These are phyloP conservation scores for Drosera spatulata DNA, from an alignment of 179 eudicot species.

Conservation along the genomic window DNA sequence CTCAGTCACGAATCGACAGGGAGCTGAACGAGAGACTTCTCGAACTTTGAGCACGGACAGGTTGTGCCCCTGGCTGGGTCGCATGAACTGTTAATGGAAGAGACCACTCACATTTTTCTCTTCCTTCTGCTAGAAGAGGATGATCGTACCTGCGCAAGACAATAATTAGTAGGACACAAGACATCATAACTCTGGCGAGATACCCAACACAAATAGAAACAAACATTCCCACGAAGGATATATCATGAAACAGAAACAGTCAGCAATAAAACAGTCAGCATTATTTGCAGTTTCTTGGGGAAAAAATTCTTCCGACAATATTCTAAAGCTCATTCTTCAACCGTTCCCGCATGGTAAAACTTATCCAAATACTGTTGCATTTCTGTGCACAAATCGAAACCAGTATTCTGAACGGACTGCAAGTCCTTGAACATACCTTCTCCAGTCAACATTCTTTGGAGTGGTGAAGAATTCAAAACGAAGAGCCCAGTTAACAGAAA, in stretches of 20 bases:
- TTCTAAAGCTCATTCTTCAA: not conserved
- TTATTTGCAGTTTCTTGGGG: too few relatives aligned
- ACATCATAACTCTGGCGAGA: not conserved
- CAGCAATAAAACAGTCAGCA: too few relatives aligned
- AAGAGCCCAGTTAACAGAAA: constrained; percentile 79
- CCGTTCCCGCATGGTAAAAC: not conserved
- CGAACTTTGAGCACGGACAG: constrained; percentile 42
- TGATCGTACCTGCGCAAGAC: constrained; percentile 58
- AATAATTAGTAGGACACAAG: not conserved
- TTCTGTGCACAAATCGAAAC: not conserved
- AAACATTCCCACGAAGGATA: too few relatives aligned
- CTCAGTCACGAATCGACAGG: constrained; percentile 3
- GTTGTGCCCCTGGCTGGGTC: constrained; percentile 59
- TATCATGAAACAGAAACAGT: too few relatives aligned
- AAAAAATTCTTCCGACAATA: too few relatives aligned
- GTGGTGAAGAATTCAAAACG: constrained; percentile 86
- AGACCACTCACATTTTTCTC: constrained; percentile 91
- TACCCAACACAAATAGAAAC: not conserved
- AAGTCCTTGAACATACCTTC: constrained; percentile 40
- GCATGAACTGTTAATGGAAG: constrained; percentile 94
- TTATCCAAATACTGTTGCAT: not conserved
- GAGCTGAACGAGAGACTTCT: constrained; percentile 54
- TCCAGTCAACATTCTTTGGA: constrained; percentile 74
- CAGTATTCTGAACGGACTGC: not conserved
- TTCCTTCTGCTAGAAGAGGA: constrained; percentile 80